phyloP scores from a whole-genome alignment of 768 basidiomycete genomes.

The Flagelloscypha sp. region DNA sequence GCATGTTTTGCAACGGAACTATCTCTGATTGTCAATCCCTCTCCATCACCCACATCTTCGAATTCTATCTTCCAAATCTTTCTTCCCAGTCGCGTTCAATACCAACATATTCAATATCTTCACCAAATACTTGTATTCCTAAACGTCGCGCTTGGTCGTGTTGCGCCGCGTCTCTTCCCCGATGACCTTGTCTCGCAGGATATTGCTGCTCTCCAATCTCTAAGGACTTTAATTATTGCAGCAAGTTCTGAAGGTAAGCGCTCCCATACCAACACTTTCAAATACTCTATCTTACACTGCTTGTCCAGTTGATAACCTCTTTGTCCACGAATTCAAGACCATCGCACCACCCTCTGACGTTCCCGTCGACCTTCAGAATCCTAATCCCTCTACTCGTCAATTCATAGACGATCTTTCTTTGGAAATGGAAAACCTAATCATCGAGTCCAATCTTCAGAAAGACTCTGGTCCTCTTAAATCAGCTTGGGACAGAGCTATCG shows the following conservation, averaged over 20 bases:
- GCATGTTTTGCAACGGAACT: constrained; percentile 55
- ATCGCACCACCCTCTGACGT: no score
- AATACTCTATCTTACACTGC: no score
- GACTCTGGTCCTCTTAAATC: constrained; percentile 47
- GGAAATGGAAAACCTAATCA: constrained; percentile 60
- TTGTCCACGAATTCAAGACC: no score
- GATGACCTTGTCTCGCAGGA: constrained; percentile 24
- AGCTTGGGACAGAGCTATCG: constrained; percentile 41
- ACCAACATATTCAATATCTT: constrained; percentile 71
- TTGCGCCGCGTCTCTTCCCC: constrained; percentile 62
- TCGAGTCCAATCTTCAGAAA: constrained; percentile 53
- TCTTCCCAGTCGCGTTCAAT: constrained; percentile 60
- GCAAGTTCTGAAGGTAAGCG: no score
- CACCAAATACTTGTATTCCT: constrained; percentile 72
- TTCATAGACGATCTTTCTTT: constrained; percentile 33
- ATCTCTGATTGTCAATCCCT: constrained; percentile 53
- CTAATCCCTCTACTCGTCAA: no score
- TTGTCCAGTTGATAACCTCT: no score
- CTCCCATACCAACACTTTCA: no score
- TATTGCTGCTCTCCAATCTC: no score
- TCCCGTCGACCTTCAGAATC: no score
- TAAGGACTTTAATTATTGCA: no score
- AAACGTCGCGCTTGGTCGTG: constrained; percentile 62
- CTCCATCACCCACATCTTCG: constrained; percentile 25
- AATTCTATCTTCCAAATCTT: constrained; percentile 26